These are phyloP conservation scores for Ambrosia trifida DNA, from an alignment of 129 eudicot genomes.

Conservation along the genomic window DNA sequence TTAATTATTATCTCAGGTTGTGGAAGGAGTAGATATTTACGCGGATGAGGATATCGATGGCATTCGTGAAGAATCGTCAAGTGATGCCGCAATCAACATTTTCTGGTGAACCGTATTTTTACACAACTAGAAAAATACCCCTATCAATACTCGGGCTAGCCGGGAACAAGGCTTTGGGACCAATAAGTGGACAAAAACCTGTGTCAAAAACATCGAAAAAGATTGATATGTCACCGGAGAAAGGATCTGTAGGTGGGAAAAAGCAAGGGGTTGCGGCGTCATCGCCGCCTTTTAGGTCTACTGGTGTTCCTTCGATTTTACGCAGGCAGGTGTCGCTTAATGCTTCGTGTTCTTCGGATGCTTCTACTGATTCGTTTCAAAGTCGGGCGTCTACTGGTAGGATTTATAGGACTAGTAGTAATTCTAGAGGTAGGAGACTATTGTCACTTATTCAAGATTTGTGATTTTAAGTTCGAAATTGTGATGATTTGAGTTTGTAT, in stretches of 20 bases:
- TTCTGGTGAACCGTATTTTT: too few relatives aligned
- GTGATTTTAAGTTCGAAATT: neutral
- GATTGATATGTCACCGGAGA: constrained; percentile 40
- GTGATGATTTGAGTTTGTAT: constrained; percentile 12
- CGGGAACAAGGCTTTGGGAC: constrained; percentile 41
- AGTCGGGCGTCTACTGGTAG: constrained; percentile 69
- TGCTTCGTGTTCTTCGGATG: constrained; percentile 71
- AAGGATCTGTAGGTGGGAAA: constrained; percentile 36
- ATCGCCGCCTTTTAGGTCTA: constrained; percentile 45
- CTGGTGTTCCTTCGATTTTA: constrained; percentile 47
- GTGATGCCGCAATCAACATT: too few relatives aligned
- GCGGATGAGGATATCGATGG: too few relatives aligned
- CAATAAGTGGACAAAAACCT: constrained; percentile 25
- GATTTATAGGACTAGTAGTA: constrained; percentile 44
- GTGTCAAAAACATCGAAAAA: constrained; percentile 39
- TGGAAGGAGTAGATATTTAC: too few relatives aligned
- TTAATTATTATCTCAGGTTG: too few relatives aligned
- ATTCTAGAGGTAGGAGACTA: constrained; percentile 38
- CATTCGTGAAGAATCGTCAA: too few relatives aligned
- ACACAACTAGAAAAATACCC: too few relatives aligned
- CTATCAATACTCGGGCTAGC: constrained; percentile 42
- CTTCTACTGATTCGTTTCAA: constrained; percentile 60
- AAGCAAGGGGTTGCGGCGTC: constrained; percentile 30
- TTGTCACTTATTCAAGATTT: too few relatives aligned
- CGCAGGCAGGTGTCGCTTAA: constrained; percentile 46